Conservation (phyloP, 2,329 filamentous ascomycete species). For the Sclerotinia borealis region DNA sequence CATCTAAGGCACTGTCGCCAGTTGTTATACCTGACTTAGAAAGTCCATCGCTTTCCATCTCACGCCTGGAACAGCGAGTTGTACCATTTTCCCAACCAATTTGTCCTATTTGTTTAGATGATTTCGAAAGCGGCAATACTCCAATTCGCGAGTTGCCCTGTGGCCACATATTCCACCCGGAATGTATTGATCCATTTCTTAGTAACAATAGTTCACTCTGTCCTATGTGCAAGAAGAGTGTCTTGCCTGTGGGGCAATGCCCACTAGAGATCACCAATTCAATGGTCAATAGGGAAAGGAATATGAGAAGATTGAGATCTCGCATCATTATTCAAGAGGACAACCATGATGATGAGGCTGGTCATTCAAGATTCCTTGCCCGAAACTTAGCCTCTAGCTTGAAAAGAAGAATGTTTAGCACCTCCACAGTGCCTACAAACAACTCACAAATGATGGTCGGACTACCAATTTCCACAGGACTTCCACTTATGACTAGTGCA, state of each 20-base stretch:
- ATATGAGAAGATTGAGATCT: conserved; percentile 46
- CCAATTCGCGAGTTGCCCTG: conserved; percentile 82
- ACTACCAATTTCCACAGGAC: conserved; percentile 15
- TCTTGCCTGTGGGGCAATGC: conserved; percentile 63
- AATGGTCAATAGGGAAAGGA: conserved; percentile 78
- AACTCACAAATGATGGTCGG: conserved; percentile 2
- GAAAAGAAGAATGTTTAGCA: conserved; percentile 9
- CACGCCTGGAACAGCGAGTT: conserved; percentile 17
- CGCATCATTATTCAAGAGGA: conserved; percentile 21
- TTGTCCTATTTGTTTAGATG: conserved; percentile 86
- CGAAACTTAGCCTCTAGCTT: conserved; percentile 13
- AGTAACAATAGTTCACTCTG: conserved; percentile 76
- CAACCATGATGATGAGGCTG: conserved; percentile 9
- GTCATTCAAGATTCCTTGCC: conserved; percentile 12
- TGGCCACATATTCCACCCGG: conserved; percentile 86
- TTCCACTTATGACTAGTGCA: conserved; percentile 15
- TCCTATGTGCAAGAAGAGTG: conserved; percentile 81
- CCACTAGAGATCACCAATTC: conserved; percentile 68
- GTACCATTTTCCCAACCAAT: conserved; percentile 64
- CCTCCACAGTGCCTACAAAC: neutral
- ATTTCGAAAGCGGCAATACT: conserved; percentile 63
- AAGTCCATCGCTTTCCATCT: neutral
- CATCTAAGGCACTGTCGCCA: neutral
- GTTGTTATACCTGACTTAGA: neutral
- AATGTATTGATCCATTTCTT: conserved; percentile 85